These are phyloP conservation scores for Tetragonia tetragonoides DNA, from an alignment of 148 eudicot species.

Conservation along the genomic window DNA sequence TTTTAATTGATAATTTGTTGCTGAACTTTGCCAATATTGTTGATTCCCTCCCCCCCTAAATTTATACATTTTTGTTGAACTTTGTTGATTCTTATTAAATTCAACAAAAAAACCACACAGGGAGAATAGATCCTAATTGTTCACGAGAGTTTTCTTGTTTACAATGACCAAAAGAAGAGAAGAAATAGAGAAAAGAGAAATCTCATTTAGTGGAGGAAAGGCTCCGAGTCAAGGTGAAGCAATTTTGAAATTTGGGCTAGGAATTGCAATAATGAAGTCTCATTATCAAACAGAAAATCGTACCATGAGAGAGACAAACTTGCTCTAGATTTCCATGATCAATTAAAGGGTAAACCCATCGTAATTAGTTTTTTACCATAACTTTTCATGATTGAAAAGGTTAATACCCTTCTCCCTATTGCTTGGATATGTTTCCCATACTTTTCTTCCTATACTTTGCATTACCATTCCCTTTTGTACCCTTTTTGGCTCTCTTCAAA, in stretches of 20 bases:
- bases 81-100: no score
- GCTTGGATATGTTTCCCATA: not conserved
- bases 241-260: not conserved
- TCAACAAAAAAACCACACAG: no score
- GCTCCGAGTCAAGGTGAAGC: not conserved
- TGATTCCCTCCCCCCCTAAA: no score
- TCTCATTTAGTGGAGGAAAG: not conserved
- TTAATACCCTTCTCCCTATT: not conserved
- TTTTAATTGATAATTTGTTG: no score
- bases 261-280: not conserved
- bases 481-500: no score
- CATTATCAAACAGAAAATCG: not conserved
- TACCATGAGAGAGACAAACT: not conserved
- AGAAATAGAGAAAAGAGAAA: no score
- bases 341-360: not conserved
- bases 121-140: no score
- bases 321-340: not conserved
- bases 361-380: not conserved
- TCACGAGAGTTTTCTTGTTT: no score
- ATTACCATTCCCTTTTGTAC: no score
- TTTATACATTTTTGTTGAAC: no score
- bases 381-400: conserved; percentile 19
- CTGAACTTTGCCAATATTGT: no score
- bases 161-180: no score
- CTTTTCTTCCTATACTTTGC: not conserved